Evolutionary conservation across 1,139 yeast genomes (phyloP).

Genomic region (Sugiyamaella novakii): DNA sequence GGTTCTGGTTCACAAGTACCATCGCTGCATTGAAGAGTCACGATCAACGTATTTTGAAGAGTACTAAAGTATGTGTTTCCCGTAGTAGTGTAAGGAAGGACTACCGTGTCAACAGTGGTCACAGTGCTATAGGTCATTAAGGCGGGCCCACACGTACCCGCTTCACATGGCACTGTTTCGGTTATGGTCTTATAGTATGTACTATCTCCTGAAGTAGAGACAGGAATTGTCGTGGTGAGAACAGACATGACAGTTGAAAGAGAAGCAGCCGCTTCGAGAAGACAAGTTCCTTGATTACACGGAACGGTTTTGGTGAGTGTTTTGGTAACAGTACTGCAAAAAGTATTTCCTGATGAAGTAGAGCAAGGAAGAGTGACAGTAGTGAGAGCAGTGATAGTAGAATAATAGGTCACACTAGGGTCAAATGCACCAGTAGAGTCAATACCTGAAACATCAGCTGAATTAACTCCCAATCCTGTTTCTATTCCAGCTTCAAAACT

Average conservation of each 20-base stretch:
- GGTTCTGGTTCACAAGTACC: background rate
- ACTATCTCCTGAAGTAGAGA: background rate
- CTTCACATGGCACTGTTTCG: no score
- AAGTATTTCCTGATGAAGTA: conserved; percentile 11
- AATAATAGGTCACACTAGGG: background rate
- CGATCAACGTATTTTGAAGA: no score
- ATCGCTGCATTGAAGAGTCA: background rate
- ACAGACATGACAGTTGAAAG: conserved; percentile 1
- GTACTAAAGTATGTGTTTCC: no score
- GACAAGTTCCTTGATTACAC: background rate
- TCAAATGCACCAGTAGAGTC: background rate
- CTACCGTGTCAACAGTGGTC: no score
- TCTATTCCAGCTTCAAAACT: background rate
- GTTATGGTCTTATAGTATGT: no score
- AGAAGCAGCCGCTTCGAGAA: background rate
- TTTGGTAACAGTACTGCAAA: conserved; percentile 13
- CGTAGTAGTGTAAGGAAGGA: no score
- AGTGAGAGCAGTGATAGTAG: conserved; percentile 2
- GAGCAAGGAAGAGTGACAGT: conserved; percentile 20
- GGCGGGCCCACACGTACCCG: no score
- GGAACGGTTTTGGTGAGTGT: conserved; percentile 12
- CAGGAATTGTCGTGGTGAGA: conserved; percentile 1
- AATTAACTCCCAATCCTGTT: background rate
- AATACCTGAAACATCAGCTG: background rate
- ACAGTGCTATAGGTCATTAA: no score